phyloP scores from a whole-genome alignment of 768 basidiomycete species.

The Rhodosporidiobolus odoratus region DNA sequence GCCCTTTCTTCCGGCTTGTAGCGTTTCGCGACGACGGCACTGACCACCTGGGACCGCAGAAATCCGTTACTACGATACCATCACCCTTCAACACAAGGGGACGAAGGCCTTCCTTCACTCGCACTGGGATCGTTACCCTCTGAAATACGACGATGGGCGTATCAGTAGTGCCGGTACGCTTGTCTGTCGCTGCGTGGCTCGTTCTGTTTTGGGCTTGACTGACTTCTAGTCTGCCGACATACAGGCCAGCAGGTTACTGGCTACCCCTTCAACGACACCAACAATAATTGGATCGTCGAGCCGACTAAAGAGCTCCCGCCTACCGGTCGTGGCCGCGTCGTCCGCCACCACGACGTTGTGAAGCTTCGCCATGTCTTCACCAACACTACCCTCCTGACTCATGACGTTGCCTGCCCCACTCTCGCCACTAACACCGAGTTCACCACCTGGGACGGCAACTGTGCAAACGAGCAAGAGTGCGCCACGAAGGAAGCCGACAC shows the following conservation, averaged over 20 bases:
- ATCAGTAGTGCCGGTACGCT: constrained; percentile 56
- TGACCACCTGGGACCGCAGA: constrained; percentile 53
- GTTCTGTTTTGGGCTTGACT: background rate
- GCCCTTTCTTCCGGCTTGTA: constrained; percentile 23
- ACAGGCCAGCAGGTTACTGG: constrained; percentile 51
- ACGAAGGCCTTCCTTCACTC: constrained; percentile 92
- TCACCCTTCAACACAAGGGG: constrained; percentile 84
- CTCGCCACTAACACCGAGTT: constrained; percentile 99
- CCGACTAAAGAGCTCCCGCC: constrained; percentile 94
- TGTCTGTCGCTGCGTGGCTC: background rate
- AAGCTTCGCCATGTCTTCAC: constrained; percentile 85
- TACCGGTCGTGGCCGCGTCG: constrained; percentile 83
- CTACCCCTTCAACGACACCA: constrained; percentile 86
- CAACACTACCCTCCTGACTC: constrained; percentile 75
- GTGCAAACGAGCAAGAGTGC: constrained; percentile 49
- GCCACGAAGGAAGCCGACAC: constrained; percentile 75
- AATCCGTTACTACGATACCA: constrained; percentile 82
- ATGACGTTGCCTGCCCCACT: constrained; percentile 93
- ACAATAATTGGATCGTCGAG: constrained; percentile 92
- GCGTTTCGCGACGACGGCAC: background rate
- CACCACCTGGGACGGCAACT: constrained; percentile 81
- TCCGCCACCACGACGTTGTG: constrained; percentile 80
- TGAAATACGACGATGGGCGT: constrained; percentile 91
- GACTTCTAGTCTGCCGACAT: background rate
- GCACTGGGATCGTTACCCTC: constrained; percentile 80